These are phyloP conservation scores for Lactuca sativa DNA, from an alignment of 129 eudicot species.

Conservation along the genomic window DNA sequence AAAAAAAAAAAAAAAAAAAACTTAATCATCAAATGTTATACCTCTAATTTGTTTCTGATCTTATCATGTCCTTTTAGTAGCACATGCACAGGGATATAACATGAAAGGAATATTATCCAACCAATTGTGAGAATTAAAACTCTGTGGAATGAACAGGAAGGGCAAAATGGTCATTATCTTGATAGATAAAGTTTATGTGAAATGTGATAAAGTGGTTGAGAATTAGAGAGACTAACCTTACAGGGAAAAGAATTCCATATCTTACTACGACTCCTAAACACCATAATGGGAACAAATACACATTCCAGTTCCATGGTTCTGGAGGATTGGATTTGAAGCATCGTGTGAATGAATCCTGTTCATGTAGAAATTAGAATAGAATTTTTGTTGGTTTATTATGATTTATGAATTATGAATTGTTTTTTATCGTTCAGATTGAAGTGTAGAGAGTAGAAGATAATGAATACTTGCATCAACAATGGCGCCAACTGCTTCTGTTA, in stretches of 20 bases:
- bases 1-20: no score
- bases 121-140: constrained; percentile 70
- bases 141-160: constrained; percentile 45
- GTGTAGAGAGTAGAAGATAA: background rate
- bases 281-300: constrained; percentile 94
- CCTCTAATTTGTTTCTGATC: constrained; percentile 80
- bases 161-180: background rate
- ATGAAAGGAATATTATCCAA: constrained; percentile 83
- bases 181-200: no score
- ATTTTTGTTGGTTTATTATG: background rate
- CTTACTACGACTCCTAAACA: constrained; percentile 87
- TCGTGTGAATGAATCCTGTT: constrained; percentile 94
- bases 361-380: constrained; percentile 18
- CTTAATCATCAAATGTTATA: no score
- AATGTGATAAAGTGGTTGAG: background rate
- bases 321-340: constrained; percentile 96
- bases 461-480: constrained; percentile 66
- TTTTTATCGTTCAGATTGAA: background rate
- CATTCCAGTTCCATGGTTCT: constrained; percentile 97
- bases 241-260: constrained; percentile 80
- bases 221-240: constrained; percentile 53
- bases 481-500: constrained; percentile 95
- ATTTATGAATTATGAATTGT: background rate
- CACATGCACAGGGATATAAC: constrained; percentile 73
- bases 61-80: constrained; percentile 79